Evolutionary conservation across 768 basidiomycete species (phyloP), one percentile per base, ranked within the genome.

Genomic region (Hypholoma fasciculare): DNA sequence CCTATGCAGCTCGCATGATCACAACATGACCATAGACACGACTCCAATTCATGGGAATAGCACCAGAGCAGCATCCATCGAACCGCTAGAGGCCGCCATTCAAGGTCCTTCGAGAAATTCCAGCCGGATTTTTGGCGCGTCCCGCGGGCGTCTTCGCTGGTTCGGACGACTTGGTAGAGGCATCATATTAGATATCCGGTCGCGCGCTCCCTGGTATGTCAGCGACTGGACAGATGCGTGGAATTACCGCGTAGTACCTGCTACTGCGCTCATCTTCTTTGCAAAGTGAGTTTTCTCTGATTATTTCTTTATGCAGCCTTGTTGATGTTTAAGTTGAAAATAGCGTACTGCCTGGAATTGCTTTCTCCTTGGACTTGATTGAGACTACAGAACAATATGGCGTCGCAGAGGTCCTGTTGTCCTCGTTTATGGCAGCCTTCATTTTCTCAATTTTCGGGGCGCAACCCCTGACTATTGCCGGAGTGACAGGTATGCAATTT

Each of bases 141-240:
- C 7, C 62, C 44, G 53, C 58, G 54, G 30, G 30, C 30, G 7
- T 59, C 49, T 68, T 16, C 36, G 54, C 30, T 77, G 72, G 73
- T 19, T 78, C 57, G 63, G 60, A 62, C 69, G 57, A 3, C 61
- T 83, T 34, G 85, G 84, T 1, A 66, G 76, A 4, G 94, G 94
- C 7, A 91, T 96, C 64, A 58, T 78, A 16, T 73, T 76, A 38
- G 95, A 97, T 71, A 76, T 96, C 13, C 77, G 74, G 47, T 78
- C 88, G 1, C 81, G 95, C 42, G 74, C 78, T 1, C 93, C 94
- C 1, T 95, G 84, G 79, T 98, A 96, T 69, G 57, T 78, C 36
- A 88, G 84, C 54, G 94, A 97, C 74, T 98, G 95, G 95, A 84
- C 77, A 9, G 92, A 96, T 69, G 94, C 90, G 6, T 94, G 89